A percentile compares a stretch with the other conserved stretches of the same genome.
Evolutionary conservation across 306 rosid genomes (phyloP).

Genomic region (Lupinus albus): DNA sequence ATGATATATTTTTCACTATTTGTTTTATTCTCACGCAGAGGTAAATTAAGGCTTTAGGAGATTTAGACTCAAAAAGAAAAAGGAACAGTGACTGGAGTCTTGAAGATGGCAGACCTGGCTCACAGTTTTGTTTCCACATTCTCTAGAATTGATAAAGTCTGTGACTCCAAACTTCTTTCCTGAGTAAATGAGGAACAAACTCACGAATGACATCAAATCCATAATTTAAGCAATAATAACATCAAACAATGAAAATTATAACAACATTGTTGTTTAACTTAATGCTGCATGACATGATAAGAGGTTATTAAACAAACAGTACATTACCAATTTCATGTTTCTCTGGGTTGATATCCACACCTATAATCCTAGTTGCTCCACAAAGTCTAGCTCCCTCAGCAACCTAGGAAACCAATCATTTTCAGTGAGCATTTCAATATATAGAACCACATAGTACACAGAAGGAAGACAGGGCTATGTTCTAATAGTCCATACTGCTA

Average conservation of each 20-base stretch:
- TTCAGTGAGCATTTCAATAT: conserved; percentile 15
- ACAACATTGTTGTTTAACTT: background rate
- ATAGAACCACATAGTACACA: background rate
- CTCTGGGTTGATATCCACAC: conserved; percentile 71
- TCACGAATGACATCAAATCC: background rate
- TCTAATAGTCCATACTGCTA: conserved; percentile 56
- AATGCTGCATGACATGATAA: background rate
- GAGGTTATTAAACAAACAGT: background rate
- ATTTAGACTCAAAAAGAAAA: background rate
- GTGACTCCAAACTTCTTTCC: conserved; percentile 84
- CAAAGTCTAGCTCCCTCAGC: conserved; percentile 93
- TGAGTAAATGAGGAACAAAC: conserved; percentile 11
- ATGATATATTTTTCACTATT: background rate
- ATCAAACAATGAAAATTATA: background rate
- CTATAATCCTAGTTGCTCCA: conserved; percentile 78
- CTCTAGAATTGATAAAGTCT: conserved; percentile 56
- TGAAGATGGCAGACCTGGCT: conserved; percentile 60
- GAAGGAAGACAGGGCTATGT: conserved; percentile 3
- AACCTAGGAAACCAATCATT: conserved; percentile 52
- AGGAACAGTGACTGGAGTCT: background rate
- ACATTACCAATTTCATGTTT: conserved; percentile 68
- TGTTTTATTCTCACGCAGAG: background rate
- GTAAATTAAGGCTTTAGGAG: background rate
- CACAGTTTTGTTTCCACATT: conserved; percentile 57
- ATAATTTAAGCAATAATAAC: background rate